Conservation (phyloP, 2,329 filamentous ascomycete species). For the Curvularia lunata region DNA sequence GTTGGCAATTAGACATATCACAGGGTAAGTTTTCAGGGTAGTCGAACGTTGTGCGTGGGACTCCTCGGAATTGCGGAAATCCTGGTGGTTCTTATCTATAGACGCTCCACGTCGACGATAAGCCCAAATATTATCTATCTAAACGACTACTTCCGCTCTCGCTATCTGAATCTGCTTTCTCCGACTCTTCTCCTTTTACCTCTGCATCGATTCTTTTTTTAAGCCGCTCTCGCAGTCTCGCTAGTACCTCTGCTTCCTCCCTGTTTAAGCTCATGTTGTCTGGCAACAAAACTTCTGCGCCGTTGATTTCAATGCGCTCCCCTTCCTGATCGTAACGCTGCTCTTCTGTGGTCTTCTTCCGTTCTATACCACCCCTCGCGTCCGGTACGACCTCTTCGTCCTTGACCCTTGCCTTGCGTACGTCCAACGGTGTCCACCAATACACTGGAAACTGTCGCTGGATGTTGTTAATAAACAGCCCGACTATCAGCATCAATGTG, state of each 20-base stretch:
- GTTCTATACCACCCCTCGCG: conserved; percentile 29
- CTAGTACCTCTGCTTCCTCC: conserved; percentile 47
- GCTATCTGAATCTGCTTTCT: conserved; percentile 22
- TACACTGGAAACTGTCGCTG: conserved; percentile 55
- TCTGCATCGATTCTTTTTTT: conserved; percentile 22
- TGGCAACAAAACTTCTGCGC: conserved; percentile 44
- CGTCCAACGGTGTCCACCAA: conserved; percentile 56
- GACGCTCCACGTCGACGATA: conserved; percentile 13
- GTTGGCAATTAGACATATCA: not conserved
- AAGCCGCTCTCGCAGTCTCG: conserved; percentile 45
- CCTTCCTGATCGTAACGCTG: conserved; percentile 24
- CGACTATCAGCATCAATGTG: conserved; percentile 52
- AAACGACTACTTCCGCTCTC: conserved; percentile 14
- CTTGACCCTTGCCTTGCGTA: conserved; percentile 33
- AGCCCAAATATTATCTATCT: conserved; percentile 13
- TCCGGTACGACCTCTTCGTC: conserved; percentile 36
- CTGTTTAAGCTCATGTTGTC: conserved; percentile 43
- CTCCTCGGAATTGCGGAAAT: conserved; percentile 18
- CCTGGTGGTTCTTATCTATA: conserved; percentile 17
- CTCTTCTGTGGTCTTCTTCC: conserved; percentile 22
- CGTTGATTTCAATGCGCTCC: conserved; percentile 40
- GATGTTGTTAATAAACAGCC: conserved; percentile 55
- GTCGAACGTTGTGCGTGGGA: not conserved
- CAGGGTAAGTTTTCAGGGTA: not conserved
- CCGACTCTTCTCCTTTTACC: conserved; percentile 3